These are phyloP conservation scores for Coprinellus micaceus DNA, from an alignment of 768 basidiomycete species.

Conservation along the genomic window DNA sequence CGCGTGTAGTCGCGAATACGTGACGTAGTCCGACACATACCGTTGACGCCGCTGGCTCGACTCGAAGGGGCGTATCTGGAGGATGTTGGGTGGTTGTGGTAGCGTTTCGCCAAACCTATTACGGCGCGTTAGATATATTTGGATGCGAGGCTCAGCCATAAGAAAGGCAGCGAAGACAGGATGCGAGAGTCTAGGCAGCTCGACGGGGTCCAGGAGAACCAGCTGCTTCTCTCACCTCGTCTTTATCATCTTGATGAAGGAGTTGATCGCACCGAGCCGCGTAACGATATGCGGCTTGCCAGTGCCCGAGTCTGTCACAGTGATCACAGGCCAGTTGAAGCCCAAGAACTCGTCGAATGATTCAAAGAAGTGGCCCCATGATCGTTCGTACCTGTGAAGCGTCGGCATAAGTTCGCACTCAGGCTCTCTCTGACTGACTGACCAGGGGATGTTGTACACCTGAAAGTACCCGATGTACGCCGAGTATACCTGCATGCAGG, in stretches of 20 bases:
- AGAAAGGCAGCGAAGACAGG: background rate
- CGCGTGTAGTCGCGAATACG: conserved; percentile 67
- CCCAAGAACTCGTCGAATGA: conserved; percentile 76
- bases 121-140: background rate
- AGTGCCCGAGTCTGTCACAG: conserved; percentile 68
- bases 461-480: conserved; percentile 82
- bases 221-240: conserved; percentile 46
- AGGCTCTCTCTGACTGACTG: conserved; percentile 7
- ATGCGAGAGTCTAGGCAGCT: background rate
- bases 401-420: conserved; percentile 4
- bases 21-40: conserved; percentile 59
- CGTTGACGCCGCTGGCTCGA: conserved; percentile 64
- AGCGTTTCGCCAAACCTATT: conserved; percentile 72
- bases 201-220: background rate
- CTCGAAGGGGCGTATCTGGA: conserved; percentile 68
- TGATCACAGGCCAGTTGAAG: conserved; percentile 82
- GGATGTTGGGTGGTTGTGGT: conserved; percentile 68
- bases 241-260: conserved; percentile 84
- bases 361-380: conserved; percentile 77
- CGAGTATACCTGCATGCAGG: conserved; percentile 48
- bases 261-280: conserved; percentile 62
- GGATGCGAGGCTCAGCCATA: background rate
- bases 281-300: conserved; percentile 78
- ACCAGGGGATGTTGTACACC: conserved; percentile 66
- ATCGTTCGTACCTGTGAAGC: conserved; percentile 63